These are phyloP conservation scores for Xenosphaeropsis pyriputrescens DNA, from an alignment of 2,329 filamentous ascomycete genomes.

Conservation along the genomic window DNA sequence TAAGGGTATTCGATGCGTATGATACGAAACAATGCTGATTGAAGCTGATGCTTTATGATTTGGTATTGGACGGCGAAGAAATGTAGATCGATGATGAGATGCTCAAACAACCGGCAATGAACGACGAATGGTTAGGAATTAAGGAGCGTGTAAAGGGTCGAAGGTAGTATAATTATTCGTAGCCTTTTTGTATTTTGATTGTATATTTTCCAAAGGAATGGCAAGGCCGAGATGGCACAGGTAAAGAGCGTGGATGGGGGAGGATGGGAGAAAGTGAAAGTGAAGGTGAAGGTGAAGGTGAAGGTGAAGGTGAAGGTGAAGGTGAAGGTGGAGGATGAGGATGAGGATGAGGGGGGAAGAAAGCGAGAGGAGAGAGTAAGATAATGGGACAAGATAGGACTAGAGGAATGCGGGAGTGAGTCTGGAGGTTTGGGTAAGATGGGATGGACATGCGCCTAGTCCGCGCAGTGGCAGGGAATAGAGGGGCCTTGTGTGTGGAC, in stretches of 20 bases:
- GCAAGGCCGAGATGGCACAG: slow-evolving; percentile 33
- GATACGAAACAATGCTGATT: neutral
- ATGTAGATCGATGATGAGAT: slow-evolving; percentile 3
- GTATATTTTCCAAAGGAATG: slow-evolving; percentile 35
- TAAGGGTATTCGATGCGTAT: no score
- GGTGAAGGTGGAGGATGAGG: slow-evolving; percentile 14
- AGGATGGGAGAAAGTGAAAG: slow-evolving; percentile 16
- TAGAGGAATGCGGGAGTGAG: slow-evolving; percentile 6
- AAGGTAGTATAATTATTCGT: slow-evolving; percentile 1
- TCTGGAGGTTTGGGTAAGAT: neutral
- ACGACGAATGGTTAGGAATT: slow-evolving; percentile 17
- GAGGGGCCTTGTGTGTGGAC: neutral
- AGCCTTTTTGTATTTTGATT: no score
- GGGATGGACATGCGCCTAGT: neutral
- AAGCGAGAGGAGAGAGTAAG: slow-evolving; percentile 15
- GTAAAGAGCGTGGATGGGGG: slow-evolving; percentile 4
- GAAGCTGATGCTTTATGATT: slow-evolving; percentile 1
- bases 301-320: slow-evolving; percentile 7
- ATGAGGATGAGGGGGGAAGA: slow-evolving; percentile 16
- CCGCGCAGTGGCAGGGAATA: neutral
- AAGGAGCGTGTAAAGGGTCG: slow-evolving; percentile 24
- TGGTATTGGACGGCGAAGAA: neutral
- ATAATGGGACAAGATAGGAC: slow-evolving; percentile 2
- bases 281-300: slow-evolving; percentile 14
- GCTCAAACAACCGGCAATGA: slow-evolving; percentile 12